Base-by-base conservation (phyloP, 164 flowering plant species). In the Sextonia rubra region DNA sequence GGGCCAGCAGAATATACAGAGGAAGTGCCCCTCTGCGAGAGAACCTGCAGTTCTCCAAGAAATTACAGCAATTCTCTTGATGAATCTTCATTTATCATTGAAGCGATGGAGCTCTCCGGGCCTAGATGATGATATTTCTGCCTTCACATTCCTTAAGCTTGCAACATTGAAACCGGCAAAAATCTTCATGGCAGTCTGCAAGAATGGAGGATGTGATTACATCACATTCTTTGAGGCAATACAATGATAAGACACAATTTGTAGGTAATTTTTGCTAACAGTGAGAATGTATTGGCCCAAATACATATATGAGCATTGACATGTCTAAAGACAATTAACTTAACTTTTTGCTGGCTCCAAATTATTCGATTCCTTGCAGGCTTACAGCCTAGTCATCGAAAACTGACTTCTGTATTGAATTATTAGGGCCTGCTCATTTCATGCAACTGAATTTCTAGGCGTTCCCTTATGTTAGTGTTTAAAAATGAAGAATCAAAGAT, bases 71-170 rank as follows among this genome's bases (percentile, higher is more conserved):
- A 85, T 74, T 78, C 58, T 9, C 79, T 48, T 60, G 94, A 85
- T 52, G 95, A 87, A 32, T 85, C 86, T 72, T 94, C 97, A 1
- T 90, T 90, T 77, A 77, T 84, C 66, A 82, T 94, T 52, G 99
- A 94, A 83, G 89, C 98, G n/a, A 92, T 94, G 72, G 97, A 94
- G 86, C 90, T 94, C 22, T 94, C 98, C 18, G 99, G 99, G 70
- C 99, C 98, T 9, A 80, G 99, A 68, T 94, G 82, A 90, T 25
- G 37, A 17, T 64, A 15, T 29, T 69, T 20, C 44, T 27, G 27
- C 14, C 22, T 24, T 12, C 30, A 25, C 64, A 9, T n/a, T 11
- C 24, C 27, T 25, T 6, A 61, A 24, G 17, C 26, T 22, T 61
- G 30, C 27, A 23, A 23, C 17, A n/a, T 61, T 8, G 22, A 61